Evolutionary conservation across 805 yeast species (phyloP), one percentile per base, ranked within the genome.

Genomic region (Nakazawaea wickerhamii): DNA sequence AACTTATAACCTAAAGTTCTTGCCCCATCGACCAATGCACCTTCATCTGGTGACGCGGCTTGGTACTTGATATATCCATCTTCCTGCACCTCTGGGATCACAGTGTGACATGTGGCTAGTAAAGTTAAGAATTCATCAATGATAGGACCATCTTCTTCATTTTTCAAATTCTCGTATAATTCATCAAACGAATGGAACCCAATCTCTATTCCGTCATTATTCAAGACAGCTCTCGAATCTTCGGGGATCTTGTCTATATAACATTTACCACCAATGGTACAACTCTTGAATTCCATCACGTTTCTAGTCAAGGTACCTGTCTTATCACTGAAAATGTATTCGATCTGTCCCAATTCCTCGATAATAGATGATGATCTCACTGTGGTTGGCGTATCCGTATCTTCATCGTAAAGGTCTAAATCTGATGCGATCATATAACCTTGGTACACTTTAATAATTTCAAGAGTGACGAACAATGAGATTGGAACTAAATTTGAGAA

Each of bases 31-130:
- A 93, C 99, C 48, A 93, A 70, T 0, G 99, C 99, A 40, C 99
- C 99, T 68, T 95, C 99, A 66, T 93, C 99, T 0, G 99, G 99
- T 0, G 98, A 90, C 0, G 99, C 96, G 1, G 99, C 99, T 64
- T 93, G 99, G 60, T 95, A 93, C 59, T 87, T 90, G 49, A 93
- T 81, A 2, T 71, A 52, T 0, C 84, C 86, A 44, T 67, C 68
- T 1, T 71, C 79, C 47, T 71, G 73, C 15, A 75, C 67, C 60
- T 93, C 99, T 0, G 99, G 99, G 48, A 93, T 93, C 31, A 93
- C 99, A 0, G 99, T 95, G 56, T 93, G 99, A 60, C 99, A 93
- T 0, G 95, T 80, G 30, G 98, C 87, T 46, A 93, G 68, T 38
- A 90, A 67, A 1, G 90, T 81, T 49, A 93, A 72, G 51, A 95